These are phyloP conservation scores for Ceratocystis destructans DNA, from an alignment of 2,329 filamentous ascomycete genomes.

Conservation along the genomic window DNA sequence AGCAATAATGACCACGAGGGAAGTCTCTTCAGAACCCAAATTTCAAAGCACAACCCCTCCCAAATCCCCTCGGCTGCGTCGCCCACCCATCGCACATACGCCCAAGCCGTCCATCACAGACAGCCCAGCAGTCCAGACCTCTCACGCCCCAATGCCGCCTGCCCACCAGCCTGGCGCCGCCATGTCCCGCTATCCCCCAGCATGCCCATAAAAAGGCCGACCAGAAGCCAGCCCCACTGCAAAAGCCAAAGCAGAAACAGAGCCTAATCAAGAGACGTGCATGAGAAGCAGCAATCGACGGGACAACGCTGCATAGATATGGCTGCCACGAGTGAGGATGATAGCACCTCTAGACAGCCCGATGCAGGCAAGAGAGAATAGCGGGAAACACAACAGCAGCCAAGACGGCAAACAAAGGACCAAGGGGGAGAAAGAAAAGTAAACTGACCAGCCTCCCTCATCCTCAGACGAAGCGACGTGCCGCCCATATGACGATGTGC, in stretches of 20 bases:
- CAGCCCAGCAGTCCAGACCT: neutral
- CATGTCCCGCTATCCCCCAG: neutral
- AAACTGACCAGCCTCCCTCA: constrained; percentile 7
- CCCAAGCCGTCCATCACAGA: constrained; percentile 17
- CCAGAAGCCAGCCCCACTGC: neutral
- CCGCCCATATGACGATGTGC: constrained; percentile 27
- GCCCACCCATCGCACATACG: constrained; percentile 12
- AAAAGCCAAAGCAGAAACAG: neutral
- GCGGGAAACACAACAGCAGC: neutral
- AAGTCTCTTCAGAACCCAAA: constrained; percentile 27
- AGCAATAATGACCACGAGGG: neutral
- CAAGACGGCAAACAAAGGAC: neutral
- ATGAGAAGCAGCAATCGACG: constrained; percentile 12
- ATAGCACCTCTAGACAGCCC: neutral
- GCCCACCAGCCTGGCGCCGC: neutral
- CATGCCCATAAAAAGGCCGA: neutral
- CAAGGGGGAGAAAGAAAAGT: neutral
- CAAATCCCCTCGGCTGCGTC: constrained; percentile 22
- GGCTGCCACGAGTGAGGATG: neutral
- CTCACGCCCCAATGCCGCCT: neutral
- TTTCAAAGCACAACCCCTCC: constrained; percentile 30
- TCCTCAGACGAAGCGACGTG: constrained; percentile 7
- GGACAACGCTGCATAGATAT: neutral
- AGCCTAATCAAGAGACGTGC: constrained; percentile 4
- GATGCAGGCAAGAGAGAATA: neutral